phyloP scores from a whole-genome alignment of 805 yeast genomes.

The Candida koratica region DNA sequence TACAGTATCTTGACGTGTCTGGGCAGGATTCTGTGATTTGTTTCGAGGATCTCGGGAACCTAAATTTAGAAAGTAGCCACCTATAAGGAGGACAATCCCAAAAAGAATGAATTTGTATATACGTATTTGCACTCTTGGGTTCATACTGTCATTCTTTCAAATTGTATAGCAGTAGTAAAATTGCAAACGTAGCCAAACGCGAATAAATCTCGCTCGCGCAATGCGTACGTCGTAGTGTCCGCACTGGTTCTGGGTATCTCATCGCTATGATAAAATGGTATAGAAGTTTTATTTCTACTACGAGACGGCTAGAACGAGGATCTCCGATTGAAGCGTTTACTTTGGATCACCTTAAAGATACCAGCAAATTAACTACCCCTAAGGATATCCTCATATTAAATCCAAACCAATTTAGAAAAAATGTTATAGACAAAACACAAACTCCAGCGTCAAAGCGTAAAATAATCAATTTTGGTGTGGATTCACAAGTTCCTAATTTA shows the following conservation, averaged over 20 bases:
- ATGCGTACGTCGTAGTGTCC: too few relatives aligned
- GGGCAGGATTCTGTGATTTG: slow-evolving; percentile 2
- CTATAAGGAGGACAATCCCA: slow-evolving; percentile 31
- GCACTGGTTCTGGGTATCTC: too few relatives aligned
- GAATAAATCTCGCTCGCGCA: too few relatives aligned
- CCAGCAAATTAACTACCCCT: slow-evolving; percentile 1
- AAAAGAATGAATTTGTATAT: slow-evolving; percentile 33
- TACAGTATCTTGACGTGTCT: slow-evolving; percentile 4
- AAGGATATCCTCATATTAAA: slow-evolving; percentile 8
- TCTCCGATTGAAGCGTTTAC: slow-evolving; percentile 6
- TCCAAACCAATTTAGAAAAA: slow-evolving; percentile 5
- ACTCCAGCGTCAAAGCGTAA: neutral
- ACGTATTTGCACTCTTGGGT: slow-evolving; percentile 33
- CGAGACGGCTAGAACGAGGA: slow-evolving; percentile 7
- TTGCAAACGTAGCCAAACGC: too few relatives aligned
- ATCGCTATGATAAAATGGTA: slow-evolving; percentile 5
- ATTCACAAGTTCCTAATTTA: neutral
- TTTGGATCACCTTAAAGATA: slow-evolving; percentile 8
- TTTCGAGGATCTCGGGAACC: slow-evolving; percentile 22
- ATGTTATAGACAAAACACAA: neutral
- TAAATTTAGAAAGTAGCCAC: slow-evolving; percentile 34
- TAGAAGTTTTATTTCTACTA: neutral
- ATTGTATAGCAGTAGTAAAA: too few relatives aligned
- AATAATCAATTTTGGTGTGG: neutral
- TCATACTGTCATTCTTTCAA: too few relatives aligned